Evolutionary conservation across 768 basidiomycete species (phyloP).

Genomic region (Suillus variegatus): DNA sequence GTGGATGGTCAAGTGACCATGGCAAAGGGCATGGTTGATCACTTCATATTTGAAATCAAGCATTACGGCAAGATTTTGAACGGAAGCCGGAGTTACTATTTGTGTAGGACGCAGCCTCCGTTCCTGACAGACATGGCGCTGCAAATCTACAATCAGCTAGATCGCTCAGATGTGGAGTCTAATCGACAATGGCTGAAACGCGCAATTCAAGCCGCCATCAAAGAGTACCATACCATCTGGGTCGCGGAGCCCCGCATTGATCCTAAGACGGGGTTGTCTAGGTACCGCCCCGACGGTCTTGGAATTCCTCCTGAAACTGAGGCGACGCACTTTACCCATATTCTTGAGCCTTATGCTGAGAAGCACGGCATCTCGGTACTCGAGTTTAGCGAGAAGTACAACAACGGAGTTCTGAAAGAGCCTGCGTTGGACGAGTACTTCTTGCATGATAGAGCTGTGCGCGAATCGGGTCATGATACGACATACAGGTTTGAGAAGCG

Average conservation of each 20-base stretch:
- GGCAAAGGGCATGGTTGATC: slow-evolving; percentile 98
- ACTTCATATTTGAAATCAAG: slow-evolving; percentile 99
- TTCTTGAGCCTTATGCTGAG: slow-evolving; percentile 91
- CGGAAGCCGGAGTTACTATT: slow-evolving; percentile 93
- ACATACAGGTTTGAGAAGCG: slow-evolving; percentile 98
- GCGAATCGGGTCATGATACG: slow-evolving; percentile 96
- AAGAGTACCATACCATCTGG: slow-evolving; percentile 99
- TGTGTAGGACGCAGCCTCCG: slow-evolving; percentile 94
- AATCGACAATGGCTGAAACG: slow-evolving; percentile 93
- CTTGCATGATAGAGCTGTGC: slow-evolving; percentile 92
- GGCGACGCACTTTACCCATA: slow-evolving; percentile 96
- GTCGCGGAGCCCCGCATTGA: slow-evolving; percentile 93
- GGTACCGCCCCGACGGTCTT: slow-evolving; percentile 90
- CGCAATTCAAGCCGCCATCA: slow-evolving; percentile 96
- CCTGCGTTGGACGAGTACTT: slow-evolving; percentile 96
- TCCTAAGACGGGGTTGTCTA: slow-evolving; percentile 89
- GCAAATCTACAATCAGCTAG: slow-evolving; percentile 96
- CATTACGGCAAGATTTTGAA: slow-evolving; percentile 97
- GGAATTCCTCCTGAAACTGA: slow-evolving; percentile 99
- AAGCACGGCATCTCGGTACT: slow-evolving; percentile 92
- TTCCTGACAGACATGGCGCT: slow-evolving; percentile 99
- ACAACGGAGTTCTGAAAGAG: slow-evolving; percentile 78
- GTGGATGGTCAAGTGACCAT: slow-evolving; percentile 93
- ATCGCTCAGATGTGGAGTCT: slow-evolving; percentile 70
- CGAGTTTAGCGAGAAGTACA: slow-evolving; percentile 97